phyloP scores from a whole-genome alignment of 192 early-diverging fungal genomes.

The Thamnidium elegans region DNA sequence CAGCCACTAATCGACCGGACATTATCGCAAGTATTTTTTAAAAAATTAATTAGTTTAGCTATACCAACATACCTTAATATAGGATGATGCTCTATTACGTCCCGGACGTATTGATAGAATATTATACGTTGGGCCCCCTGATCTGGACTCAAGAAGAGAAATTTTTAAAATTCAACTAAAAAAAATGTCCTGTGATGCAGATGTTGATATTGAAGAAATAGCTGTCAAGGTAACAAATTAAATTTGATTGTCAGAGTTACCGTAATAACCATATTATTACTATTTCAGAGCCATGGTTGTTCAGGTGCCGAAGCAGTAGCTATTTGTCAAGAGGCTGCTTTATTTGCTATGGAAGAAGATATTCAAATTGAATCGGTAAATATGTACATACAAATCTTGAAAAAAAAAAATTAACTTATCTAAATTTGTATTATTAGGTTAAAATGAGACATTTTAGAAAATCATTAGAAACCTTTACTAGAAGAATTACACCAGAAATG shows the following conservation, averaged over 20 bases:
- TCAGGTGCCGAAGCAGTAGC: slow-evolving; percentile 95
- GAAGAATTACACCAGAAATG: slow-evolving; percentile 89
- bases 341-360: slow-evolving; percentile 88
- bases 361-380: slow-evolving; percentile 41
- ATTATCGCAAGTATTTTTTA: slow-evolving; percentile 62
- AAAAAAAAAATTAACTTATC: background rate
- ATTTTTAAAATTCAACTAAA: slow-evolving; percentile 77
- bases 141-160: slow-evolving; percentile 64
- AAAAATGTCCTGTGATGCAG: slow-evolving; percentile 67
- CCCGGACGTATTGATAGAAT: slow-evolving; percentile 95
- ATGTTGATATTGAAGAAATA: slow-evolving; percentile 69
- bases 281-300: slow-evolving; percentile 73
- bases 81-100: slow-evolving; percentile 88
- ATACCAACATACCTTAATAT: background rate
- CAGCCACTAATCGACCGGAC: slow-evolving; percentile 97
- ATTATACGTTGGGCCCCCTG: slow-evolving; percentile 91
- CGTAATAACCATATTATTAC: background rate
- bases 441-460: slow-evolving; percentile 59
- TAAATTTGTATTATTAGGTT: slow-evolving; percentile 42
- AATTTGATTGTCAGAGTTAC: too few relatives aligned
- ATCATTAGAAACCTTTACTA: slow-evolving; percentile 58
- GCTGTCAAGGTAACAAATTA: slow-evolving; percentile 45
- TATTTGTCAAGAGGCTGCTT: slow-evolving; percentile 91
- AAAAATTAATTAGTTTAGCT: background rate
- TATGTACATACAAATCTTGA: background rate